Percentiles rank a stretch among this genome's conserved stretches.
Evolutionary conservation across 2,329 filamentous ascomycete species (phyloP).

Genomic region (Sarocladium oryzae): DNA sequence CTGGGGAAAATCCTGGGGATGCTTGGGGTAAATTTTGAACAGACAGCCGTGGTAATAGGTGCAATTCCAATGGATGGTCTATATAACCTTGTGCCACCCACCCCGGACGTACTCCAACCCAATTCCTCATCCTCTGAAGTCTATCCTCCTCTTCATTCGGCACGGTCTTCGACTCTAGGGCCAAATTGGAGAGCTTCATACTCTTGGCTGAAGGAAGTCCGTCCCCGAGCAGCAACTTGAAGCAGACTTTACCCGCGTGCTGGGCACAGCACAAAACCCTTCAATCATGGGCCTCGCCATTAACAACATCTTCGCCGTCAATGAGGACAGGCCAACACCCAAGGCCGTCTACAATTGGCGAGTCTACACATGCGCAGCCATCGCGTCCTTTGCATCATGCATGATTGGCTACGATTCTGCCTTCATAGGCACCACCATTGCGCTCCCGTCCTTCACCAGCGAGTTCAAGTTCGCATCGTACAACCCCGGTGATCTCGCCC

Average conservation of each 20-base stretch:
- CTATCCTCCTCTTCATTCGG: too few species aligned
- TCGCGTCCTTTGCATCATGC: slow-evolving; percentile 50
- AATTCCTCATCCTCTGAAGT: too few species aligned
- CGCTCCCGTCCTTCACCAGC: slow-evolving; percentile 17
- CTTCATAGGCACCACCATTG: slow-evolving; percentile 9
- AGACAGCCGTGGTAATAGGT: background rate
- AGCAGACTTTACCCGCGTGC: too few species aligned
- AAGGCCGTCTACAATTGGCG: slow-evolving; percentile 55
- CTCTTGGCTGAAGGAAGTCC: too few species aligned
- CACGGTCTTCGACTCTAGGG: too few species aligned
- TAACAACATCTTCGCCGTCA: slow-evolving; percentile 36
- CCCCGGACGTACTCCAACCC: too few species aligned
- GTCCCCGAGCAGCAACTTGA: too few species aligned
- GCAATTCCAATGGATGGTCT: background rate
- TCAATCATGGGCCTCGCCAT: slow-evolving; percentile 3
- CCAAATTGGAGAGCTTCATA: too few species aligned
- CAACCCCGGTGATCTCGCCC: slow-evolving; percentile 39
- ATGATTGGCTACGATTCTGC: slow-evolving; percentile 54
- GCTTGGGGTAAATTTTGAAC: background rate
- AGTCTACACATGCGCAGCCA: slow-evolving; percentile 46
- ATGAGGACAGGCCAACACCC: slow-evolving; percentile 52
- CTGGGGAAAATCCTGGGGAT: background rate
- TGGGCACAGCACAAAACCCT: too few species aligned
- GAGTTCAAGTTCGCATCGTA: slow-evolving; percentile 43
- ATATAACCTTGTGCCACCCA: background rate